These are phyloP conservation scores for Seminavis robusta DNA, from an alignment of 108 stramenopile genomes.

Conservation along the genomic window DNA sequence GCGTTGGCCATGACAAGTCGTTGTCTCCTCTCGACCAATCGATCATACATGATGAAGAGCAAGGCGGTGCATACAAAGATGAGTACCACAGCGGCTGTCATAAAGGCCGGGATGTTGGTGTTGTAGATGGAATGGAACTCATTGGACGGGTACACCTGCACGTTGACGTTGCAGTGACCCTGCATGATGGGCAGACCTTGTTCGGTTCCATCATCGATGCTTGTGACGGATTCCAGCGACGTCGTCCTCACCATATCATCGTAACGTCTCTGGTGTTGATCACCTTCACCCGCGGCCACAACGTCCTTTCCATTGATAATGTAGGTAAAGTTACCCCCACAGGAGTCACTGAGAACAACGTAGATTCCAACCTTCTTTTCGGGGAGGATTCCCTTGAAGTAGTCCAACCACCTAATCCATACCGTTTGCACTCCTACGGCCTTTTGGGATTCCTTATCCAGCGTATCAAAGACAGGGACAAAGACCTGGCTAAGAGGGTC, in stretches of 20 bases:
- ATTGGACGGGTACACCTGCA: background rate
- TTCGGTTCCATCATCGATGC: no score
- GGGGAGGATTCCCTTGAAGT: no score
- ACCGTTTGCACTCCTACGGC: no score
- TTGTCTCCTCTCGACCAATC: conserved; percentile 16
- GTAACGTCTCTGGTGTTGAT: conserved; percentile 36
- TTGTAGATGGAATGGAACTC: background rate
- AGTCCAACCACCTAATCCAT: no score
- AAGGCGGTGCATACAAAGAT: conserved; percentile 2
- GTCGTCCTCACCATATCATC: no score
- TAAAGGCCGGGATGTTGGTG: background rate
- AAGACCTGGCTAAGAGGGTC: conserved; percentile 21
- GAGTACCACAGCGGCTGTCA: background rate
- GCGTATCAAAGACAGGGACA: conserved; percentile 18
- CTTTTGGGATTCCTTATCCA: no score
- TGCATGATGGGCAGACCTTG: no score
- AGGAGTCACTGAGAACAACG: no score
- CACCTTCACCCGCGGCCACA: conserved; percentile 38
- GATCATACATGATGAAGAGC: conserved; percentile 19
- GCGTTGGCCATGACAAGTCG: conserved; percentile 10
- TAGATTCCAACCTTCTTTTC: no score
- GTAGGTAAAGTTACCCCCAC: conserved; percentile 23
- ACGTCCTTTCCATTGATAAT: conserved; percentile 20
- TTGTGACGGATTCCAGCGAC: no score
- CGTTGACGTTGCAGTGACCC: no score